Conservation (phyloP, 192 early-diverging fungal genomes). For the Chytriomyces hyalinus region DNA sequence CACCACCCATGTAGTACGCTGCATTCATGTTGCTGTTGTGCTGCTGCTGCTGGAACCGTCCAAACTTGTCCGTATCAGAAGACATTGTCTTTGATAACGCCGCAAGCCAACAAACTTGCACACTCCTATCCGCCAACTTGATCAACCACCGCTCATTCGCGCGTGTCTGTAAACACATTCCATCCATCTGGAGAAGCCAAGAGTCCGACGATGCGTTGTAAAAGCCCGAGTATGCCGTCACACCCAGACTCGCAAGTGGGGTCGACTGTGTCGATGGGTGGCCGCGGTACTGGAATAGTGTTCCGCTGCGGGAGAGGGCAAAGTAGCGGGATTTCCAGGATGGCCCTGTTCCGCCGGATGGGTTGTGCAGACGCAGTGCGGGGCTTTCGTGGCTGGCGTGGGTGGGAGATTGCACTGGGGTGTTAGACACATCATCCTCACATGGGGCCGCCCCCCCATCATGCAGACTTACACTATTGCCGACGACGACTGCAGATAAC, state of each 20-base stretch:
- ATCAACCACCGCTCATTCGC: neutral
- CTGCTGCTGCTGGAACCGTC: neutral
- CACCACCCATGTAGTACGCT: neutral
- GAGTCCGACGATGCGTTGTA: neutral
- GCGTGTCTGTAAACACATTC: neutral
- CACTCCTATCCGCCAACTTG: neutral
- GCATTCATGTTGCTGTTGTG: neutral
- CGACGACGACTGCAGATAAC: neutral
- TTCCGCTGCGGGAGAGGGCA: neutral
- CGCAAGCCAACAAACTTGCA: neutral
- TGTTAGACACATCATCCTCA: neutral
- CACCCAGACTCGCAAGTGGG: neutral
- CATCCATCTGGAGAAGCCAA: neutral
- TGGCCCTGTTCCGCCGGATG: neutral
- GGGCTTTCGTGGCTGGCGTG: neutral
- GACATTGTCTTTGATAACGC: neutral
- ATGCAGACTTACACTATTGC: neutral
- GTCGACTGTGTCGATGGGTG: neutral
- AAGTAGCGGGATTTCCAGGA: conserved; percentile 12
- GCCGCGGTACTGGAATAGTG: neutral
- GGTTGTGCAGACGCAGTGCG: neutral
- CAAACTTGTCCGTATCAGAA: neutral
- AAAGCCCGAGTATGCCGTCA: neutral
- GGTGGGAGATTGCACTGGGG: too few species aligned
- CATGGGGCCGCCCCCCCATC: neutral